phyloP scores from a whole-genome alignment of 2,329 filamentous ascomycete species.

The Fonsecaea erecta region DNA sequence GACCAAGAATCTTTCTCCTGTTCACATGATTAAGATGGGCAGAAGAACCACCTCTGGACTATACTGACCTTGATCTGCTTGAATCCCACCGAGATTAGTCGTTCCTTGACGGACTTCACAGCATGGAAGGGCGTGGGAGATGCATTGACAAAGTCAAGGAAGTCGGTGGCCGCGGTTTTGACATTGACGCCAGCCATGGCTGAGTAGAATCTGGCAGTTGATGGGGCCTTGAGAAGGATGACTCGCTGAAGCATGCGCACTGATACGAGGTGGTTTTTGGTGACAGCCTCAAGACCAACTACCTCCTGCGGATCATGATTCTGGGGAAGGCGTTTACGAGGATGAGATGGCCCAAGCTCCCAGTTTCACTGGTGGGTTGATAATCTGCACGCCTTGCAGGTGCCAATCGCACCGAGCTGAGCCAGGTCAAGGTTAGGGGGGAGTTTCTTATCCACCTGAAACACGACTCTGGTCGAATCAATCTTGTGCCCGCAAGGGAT shows the following conservation, averaged over 20 bases:
- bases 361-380: conserved; percentile 2
- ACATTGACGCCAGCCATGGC: conserved; percentile 41
- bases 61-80: conserved; percentile 70
- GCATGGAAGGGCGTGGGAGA: conserved; percentile 97
- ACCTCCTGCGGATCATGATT: not conserved
- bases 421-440: not conserved
- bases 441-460: conserved; percentile 19
- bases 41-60: not conserved
- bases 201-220: conserved; percentile 25
- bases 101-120: conserved; percentile 75
- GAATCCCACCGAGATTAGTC: conserved; percentile 84
- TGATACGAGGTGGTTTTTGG: not conserved
- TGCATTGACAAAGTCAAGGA: conserved; percentile 89
- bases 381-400: conserved; percentile 6
- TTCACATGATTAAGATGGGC: not conserved
- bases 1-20: conserved; percentile 88
- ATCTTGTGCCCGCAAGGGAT: conserved; percentile 16
- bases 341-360: not conserved
- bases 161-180: conserved; percentile 69
- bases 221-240: conserved; percentile 3
- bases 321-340: conserved; percentile 9
- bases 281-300: not conserved
- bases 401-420: not conserved
- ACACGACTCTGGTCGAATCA: conserved; percentile 28
- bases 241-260: conserved; percentile 29